A percentile compares a stretch with the other conserved stretches of the same genome.
Conservation (phyloP, 2,329 filamentous ascomycete genomes). For the Cercospora sp. region DNA sequence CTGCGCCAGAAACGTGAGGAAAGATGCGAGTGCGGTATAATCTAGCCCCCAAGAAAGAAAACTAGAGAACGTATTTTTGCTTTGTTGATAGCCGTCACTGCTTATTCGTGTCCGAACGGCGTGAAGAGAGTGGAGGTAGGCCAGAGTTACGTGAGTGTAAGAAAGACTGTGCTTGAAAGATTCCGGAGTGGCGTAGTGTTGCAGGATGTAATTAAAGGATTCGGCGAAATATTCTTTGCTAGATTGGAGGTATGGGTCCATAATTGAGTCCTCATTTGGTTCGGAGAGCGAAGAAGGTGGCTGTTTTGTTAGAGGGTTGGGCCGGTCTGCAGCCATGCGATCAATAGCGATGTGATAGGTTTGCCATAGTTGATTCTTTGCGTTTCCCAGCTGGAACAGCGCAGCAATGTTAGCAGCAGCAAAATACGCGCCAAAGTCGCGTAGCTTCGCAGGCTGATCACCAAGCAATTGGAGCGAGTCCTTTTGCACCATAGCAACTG, state of each 20-base stretch:
- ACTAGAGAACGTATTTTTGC: conserved; percentile 28
- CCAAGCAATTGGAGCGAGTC: conserved; percentile 59
- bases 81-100: conserved; percentile 24
- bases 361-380: conserved; percentile 52
- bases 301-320: neutral
- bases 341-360: conserved; percentile 28
- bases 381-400: conserved; percentile 55
- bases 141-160: conserved; percentile 62
- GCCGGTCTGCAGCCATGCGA: neutral
- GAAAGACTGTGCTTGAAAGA: conserved; percentile 55
- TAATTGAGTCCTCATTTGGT: neutral
- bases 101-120: conserved; percentile 20
- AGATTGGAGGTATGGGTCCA: conserved; percentile 6
- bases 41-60: conserved; percentile 45
- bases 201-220: conserved; percentile 39
- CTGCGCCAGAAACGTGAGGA: conserved; percentile 55
- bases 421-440: conserved; percentile 54
- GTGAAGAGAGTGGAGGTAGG: conserved; percentile 53
- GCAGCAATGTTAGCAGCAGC: conserved; percentile 58
- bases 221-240: conserved; percentile 19
- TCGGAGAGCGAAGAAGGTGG: neutral
- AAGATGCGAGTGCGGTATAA: conserved; percentile 55
- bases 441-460: conserved; percentile 52
- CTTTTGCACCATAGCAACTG: conserved; percentile 47
- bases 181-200: conserved; percentile 49